Evolutionary conservation across 306 rosid species (phyloP), one percentile per base, ranked within the genome.

Genomic region (Pterocarpus macrocarpus): DNA sequence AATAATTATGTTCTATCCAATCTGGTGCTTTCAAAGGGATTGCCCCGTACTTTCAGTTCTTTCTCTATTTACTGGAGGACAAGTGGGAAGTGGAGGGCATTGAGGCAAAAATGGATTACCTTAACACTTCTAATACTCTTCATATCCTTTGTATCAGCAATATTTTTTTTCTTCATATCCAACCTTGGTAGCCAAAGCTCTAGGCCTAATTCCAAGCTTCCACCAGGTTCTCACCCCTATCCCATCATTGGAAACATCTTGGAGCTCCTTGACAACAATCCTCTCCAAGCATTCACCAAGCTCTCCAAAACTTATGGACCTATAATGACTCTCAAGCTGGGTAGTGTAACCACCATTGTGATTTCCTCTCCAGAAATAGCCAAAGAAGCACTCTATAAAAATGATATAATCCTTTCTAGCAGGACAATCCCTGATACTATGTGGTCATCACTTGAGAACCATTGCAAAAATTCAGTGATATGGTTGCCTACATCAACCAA

Each of bases 231-330:
- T 11, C 50, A 5, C 17, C 88, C 91, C 2, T 64, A 78, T 1
- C 91, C 94, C 0, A 5, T 92, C 55, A 73, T 87, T 4, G 91
- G 94, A 16, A 92, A 88, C 73, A 83, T 90, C 11, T 61, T 87
- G 5, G 82, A 76, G 8, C 88, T 92, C 22, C 89, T 66, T 66
- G 53, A 53, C 2, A 47, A 47, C 0, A 78, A 15, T 9, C 77
- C 83, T 35, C 83, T 59, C 4, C 28, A 36, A 9, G 35, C 81
- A 58, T 62, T 82, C 14, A 5, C 77, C 10, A n/a, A 35, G 0
- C 85, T 82, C 33, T 69, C 85, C 2, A 12, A 76, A 71, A 69
- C 34, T 8, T 38, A 82, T 76, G 82, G 85, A 62, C 82, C 86
- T 12, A 22, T 82, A 11, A 82, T 76, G 73, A 49, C 38, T 17